Evolutionary conservation across 2,329 filamentous ascomycete genomes (phyloP).

Genomic region (Ceratocystiopsis minuta): DNA sequence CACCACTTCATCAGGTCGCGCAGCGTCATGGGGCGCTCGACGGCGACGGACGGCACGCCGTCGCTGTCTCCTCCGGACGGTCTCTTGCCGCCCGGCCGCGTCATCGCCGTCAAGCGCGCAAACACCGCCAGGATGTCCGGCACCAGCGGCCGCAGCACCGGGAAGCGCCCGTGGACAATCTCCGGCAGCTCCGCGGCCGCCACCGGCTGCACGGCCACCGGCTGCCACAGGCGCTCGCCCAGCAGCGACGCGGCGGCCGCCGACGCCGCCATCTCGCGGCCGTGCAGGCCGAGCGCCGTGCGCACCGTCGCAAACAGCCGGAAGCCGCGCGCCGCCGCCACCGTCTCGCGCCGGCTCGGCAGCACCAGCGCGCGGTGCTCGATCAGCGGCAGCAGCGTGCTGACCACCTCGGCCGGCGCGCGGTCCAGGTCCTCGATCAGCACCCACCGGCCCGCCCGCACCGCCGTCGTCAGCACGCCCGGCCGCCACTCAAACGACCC

Average conservation of each 20-base stretch:
- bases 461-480: slow-evolving; percentile 83
- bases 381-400: slow-evolving; percentile 78
- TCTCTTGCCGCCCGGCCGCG: too few relatives aligned
- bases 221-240: slow-evolving; percentile 72
- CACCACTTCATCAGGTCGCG: slow-evolving; percentile 84
- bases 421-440: slow-evolving; percentile 93
- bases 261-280: slow-evolving; percentile 28
- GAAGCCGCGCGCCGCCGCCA: slow-evolving; percentile 71
- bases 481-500: slow-evolving; percentile 86
- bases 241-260: slow-evolving; percentile 56
- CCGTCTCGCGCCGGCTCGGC: slow-evolving; percentile 69
- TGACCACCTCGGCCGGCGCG: slow-evolving; percentile 86
- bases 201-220: slow-evolving; percentile 50
- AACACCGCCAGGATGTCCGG: slow-evolving; percentile 42
- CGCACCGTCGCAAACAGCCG: slow-evolving; percentile 83
- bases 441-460: slow-evolving; percentile 88
- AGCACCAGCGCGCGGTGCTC: slow-evolving; percentile 84
- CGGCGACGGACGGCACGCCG: slow-evolving; percentile 15
- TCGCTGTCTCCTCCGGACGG: too few relatives aligned
- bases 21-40: slow-evolving; percentile 33
- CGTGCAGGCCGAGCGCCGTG: slow-evolving; percentile 52
- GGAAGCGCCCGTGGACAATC: slow-evolving; percentile 54
- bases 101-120: slow-evolving; percentile 5
- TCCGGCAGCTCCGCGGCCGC: slow-evolving; percentile 51
- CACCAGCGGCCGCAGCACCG: slow-evolving; percentile 46